A percentile compares a stretch with the other conserved stretches of the same genome.
Evolutionary conservation across 495 filamentous ascomycete genomes (phyloP).

Genomic region (Aspergillus nidulans): DNA sequence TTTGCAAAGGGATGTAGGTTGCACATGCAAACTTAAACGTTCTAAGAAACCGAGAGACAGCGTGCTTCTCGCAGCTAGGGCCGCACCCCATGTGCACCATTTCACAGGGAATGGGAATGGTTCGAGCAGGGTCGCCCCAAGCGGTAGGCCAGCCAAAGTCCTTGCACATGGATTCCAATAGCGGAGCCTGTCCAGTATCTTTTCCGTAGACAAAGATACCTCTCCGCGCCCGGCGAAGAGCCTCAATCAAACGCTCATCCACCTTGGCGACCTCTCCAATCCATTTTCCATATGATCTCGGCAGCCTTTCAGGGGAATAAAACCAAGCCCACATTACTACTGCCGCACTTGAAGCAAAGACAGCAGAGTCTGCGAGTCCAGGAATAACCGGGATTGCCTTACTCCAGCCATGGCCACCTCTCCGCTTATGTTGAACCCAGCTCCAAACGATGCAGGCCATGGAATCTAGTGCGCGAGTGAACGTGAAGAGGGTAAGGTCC

Average conservation of each 20-base stretch:
- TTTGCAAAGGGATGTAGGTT: constrained; percentile 77
- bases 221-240: constrained; percentile 60
- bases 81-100: constrained; percentile 82
- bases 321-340: constrained; percentile 92
- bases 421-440: constrained; percentile 30
- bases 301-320: constrained; percentile 65
- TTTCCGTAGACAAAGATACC: constrained; percentile 70
- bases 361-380: constrained; percentile 56
- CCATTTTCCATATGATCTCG: constrained; percentile 78
- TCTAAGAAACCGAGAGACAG: constrained; percentile 60
- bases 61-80: constrained; percentile 74
- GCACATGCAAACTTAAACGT: constrained; percentile 72
- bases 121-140: constrained; percentile 74
- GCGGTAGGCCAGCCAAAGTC: constrained; percentile 63
- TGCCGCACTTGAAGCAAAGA: constrained; percentile 74
- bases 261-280: constrained; percentile 74
- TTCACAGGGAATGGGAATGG: constrained; percentile 78
- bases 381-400: constrained; percentile 47
- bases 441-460: constrained; percentile 64
- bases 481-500: constrained; percentile 80
- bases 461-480: constrained; percentile 70
- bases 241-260: constrained; percentile 72
- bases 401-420: constrained; percentile 43
- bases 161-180: constrained; percentile 70
- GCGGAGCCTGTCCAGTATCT: constrained; percentile 66